Conservation (phyloP, 2,329 filamentous ascomycete species). For the Leptographium wingfieldii region DNA sequence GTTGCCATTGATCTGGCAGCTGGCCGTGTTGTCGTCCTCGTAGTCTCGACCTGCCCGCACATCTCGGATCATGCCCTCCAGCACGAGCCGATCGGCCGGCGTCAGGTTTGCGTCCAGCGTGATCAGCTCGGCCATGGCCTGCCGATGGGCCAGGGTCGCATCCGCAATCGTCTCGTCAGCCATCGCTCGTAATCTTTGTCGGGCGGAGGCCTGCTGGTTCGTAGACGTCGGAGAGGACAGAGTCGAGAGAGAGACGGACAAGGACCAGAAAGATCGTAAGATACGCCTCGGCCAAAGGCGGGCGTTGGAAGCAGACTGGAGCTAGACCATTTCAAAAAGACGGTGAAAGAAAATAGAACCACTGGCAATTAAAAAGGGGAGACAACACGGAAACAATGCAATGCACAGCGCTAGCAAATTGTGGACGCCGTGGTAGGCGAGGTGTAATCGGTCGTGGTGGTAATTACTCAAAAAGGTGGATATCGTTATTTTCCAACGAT, state of each 20-base stretch:
- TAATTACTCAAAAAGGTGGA: no score
- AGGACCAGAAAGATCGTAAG: neutral
- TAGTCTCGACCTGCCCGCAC: slow-evolving; percentile 17
- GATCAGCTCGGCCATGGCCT: slow-evolving; percentile 14
- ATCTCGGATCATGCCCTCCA: slow-evolving; percentile 27
- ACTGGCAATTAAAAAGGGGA: neutral
- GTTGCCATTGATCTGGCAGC: slow-evolving; percentile 6
- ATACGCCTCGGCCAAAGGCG: neutral
- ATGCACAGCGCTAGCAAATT: neutral
- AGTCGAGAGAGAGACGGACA: neutral
- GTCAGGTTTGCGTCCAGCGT: slow-evolving; percentile 28
- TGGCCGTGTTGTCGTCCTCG: slow-evolving; percentile 7
- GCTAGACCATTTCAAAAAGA: neutral
- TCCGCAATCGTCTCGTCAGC: neutral
- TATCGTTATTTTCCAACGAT: neutral
- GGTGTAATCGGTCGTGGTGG: neutral
- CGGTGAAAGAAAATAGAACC: neutral
- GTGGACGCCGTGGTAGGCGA: neutral
- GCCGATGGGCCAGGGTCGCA: neutral
- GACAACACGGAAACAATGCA: neutral
- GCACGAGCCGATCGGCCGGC: slow-evolving; percentile 26
- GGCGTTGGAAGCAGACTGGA: neutral
- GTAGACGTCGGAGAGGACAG: neutral
- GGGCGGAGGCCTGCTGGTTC: neutral
- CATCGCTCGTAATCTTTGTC: neutral